Evolutionary conservation across 495 filamentous ascomycete genomes (phyloP).

Genomic region (Penicillium daleae): DNA sequence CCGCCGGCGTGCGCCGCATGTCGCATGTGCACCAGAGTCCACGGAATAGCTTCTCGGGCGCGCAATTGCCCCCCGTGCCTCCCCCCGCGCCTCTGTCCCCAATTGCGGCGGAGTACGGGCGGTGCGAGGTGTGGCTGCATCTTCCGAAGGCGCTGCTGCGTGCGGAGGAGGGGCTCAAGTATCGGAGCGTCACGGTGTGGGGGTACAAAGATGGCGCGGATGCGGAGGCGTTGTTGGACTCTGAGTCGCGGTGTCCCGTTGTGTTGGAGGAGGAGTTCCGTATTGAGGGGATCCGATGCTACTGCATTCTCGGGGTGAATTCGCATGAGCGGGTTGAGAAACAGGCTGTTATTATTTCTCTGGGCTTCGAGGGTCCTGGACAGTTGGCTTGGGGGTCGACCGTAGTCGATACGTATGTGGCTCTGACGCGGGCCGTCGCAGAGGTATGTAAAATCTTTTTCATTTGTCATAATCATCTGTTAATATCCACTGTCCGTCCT

Average conservation of each 20-base stretch:
- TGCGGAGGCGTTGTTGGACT: conserved; percentile 19
- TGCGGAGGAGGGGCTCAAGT: conserved; percentile 45
- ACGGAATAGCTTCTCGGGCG: conserved; percentile 34
- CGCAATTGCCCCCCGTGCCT: conserved; percentile 13
- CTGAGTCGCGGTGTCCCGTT: conserved; percentile 34
- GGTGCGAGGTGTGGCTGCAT: conserved; percentile 46
- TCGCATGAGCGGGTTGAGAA: conserved; percentile 61
- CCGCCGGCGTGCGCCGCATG: conserved; percentile 47
- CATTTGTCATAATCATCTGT: neutral
- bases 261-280: conserved; percentile 51
- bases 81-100: conserved; percentile 15
- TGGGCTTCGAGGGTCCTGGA: conserved; percentile 50
- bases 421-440: conserved; percentile 48
- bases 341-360: conserved; percentile 56
- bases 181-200: conserved; percentile 46
- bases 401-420: conserved; percentile 48
- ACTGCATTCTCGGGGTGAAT: conserved; percentile 60
- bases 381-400: conserved; percentile 46
- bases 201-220: conserved; percentile 34
- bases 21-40: conserved; percentile 39
- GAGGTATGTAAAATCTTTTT: conserved; percentile 35
- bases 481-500: neutral
- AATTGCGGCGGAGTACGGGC: conserved; percentile 40
- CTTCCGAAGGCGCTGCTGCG: conserved; percentile 49
- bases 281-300: conserved; percentile 49